Conservation (phyloP, 176 grass and related monocot species). For the Avena insularis region DNA sequence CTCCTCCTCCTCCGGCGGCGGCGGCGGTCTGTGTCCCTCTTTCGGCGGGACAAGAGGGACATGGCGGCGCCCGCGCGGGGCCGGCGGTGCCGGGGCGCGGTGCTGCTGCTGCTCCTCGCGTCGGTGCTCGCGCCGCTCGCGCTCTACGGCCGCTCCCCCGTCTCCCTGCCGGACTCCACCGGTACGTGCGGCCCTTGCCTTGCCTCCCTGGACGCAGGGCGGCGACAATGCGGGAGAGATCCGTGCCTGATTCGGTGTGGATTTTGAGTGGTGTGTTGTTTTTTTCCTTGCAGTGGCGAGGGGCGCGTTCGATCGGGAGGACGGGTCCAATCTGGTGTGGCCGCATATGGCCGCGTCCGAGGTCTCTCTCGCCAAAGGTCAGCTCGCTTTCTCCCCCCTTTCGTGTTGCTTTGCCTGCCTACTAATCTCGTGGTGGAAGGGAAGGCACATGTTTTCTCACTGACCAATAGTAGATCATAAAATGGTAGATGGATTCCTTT, state of each 20-base stretch:
- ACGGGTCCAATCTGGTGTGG: constrained; percentile 43
- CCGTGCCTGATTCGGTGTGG: background rate
- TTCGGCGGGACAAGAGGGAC: background rate
- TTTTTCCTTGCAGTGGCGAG: constrained; percentile 37
- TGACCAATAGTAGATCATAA: constrained; percentile 5
- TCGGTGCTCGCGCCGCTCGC: constrained; percentile 83
- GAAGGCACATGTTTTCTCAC: background rate
- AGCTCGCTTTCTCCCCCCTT: background rate
- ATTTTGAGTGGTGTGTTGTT: background rate
- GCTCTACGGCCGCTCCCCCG: constrained; percentile 54
- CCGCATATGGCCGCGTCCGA: constrained; percentile 38
- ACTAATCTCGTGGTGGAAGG: background rate
- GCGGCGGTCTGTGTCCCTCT: background rate
- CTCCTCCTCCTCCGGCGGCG: background rate
- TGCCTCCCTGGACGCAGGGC: too few species aligned
- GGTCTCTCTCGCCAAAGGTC: constrained; percentile 54
- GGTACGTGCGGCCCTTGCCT: constrained; percentile 47
- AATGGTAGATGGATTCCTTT: background rate
- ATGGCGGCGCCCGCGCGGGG: constrained; percentile 9
- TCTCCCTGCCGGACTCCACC: constrained; percentile 46
- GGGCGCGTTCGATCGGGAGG: constrained; percentile 47
- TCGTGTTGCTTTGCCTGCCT: background rate
- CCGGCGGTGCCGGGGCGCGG: constrained; percentile 43
- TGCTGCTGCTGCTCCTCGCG: constrained; percentile 63
- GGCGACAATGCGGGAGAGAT: constrained; percentile 41